Evolutionary conservation across 2,329 filamentous ascomycete genomes (phyloP).

Genomic region (Cordyceps pruinosa): DNA sequence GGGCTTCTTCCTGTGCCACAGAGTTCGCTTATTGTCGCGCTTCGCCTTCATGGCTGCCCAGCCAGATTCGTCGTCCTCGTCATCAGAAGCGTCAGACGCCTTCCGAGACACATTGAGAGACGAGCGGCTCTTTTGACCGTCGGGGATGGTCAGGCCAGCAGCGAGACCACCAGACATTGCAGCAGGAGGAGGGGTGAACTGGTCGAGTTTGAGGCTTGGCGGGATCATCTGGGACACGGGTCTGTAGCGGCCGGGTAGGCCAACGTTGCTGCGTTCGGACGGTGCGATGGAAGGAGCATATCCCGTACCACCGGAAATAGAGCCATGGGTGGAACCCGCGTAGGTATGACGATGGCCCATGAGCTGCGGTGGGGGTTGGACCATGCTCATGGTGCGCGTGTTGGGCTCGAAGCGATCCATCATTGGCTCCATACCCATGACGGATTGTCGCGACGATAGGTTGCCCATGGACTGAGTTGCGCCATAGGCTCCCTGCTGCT

Average conservation of each 20-base stretch:
- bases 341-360: constrained; percentile 37
- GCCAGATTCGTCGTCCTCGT: constrained; percentile 61
- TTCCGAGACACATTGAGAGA: constrained; percentile 34
- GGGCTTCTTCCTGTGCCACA: constrained; percentile 57
- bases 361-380: constrained; percentile 61
- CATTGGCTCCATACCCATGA: constrained; percentile 37
- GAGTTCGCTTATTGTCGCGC: constrained; percentile 59
- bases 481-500: constrained; percentile 21
- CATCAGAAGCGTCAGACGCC: constrained; percentile 36
- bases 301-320: constrained; percentile 36
- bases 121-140: constrained; percentile 26
- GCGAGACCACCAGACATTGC: constrained; percentile 30
- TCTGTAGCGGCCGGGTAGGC: constrained; percentile 81
- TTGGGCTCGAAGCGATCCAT: constrained; percentile 39
- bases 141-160: constrained; percentile 25
- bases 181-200: constrained; percentile 24
- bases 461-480: constrained; percentile 38
- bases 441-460: constrained; percentile 37
- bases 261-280: constrained; percentile 90
- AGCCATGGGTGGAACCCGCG: constrained; percentile 23
- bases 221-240: constrained; percentile 65
- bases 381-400: constrained; percentile 75
- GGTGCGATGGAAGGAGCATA: constrained; percentile 92
- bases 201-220: constrained; percentile 22
- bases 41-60: constrained; percentile 67